Conservation (phyloP, 2,329 filamentous ascomycete genomes). For the Aspergillus japonicus region DNA sequence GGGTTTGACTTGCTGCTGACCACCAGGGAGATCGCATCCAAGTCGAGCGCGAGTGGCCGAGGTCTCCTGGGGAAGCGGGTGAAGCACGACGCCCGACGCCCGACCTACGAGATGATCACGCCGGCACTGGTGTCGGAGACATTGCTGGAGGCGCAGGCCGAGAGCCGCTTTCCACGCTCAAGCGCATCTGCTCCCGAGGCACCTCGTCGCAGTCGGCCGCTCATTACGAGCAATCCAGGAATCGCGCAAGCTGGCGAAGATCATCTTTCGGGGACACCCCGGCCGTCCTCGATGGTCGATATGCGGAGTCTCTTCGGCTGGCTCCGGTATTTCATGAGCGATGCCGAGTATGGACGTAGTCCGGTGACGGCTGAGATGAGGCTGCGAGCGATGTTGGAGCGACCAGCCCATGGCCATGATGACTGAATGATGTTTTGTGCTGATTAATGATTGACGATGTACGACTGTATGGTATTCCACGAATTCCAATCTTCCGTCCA, state of each 20-base stretch:
- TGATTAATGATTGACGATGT: neutral
- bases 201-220: neutral
- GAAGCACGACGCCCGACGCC: conserved; percentile 12
- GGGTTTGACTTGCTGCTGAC: conserved; percentile 11
- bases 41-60: conserved; percentile 27
- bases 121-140: conserved; percentile 42
- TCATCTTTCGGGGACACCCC: neutral
- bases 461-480: neutral
- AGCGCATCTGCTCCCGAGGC: neutral
- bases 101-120: conserved; percentile 29
- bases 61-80: conserved; percentile 30
- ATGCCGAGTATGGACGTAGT: conserved; percentile 16
- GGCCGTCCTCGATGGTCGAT: conserved; percentile 24
- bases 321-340: conserved; percentile 29
- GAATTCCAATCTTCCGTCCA: neutral
- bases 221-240: neutral
- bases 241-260: neutral
- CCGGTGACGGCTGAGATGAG: conserved; percentile 38
- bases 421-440: neutral
- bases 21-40: conserved; percentile 30
- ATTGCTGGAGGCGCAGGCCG: conserved; percentile 37
- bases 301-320: conserved; percentile 38
- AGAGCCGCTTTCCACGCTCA: conserved; percentile 11
- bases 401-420: conserved; percentile 12
- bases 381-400: conserved; percentile 38